Base-by-base conservation (phyloP, 148 eudicot species). In the Camellia granthamiana region DNA sequence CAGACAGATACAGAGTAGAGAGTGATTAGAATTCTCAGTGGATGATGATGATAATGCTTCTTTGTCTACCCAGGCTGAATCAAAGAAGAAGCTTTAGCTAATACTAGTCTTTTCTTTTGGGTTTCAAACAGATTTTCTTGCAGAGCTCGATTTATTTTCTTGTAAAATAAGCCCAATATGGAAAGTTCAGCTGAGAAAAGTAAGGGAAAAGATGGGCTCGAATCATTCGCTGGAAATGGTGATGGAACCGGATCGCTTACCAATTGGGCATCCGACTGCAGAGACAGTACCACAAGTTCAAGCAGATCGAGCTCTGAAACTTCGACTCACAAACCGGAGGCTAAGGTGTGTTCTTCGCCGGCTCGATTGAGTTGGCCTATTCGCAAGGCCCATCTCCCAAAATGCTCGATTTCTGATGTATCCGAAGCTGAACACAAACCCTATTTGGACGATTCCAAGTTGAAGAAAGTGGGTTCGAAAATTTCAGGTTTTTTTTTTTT, bases 301-400 rank as follows among this genome's bases (percentile, higher is more conserved):
- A 82, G 87, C 69, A 86, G 88, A 82, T 83, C 84, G 75, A 88
- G 92, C 78, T 80, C 80, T 60, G 88, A 86, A 64, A 73, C 61
- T 64, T 81, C 82, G 19, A 42, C 62, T 14, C 83, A 81, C 56
- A 81, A 66, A 19, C 14, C 74, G 6, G 59, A 78, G 65, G 74
- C 13, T 11, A 84, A 72, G 71, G 72, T 68, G 46, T 83, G 81
- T 51, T 84, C 90, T 72, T 82, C 91, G 4, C 84, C 88, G 70
- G 74, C 90, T 69, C 84, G 84, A 9, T 88, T 94, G 70, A 95
- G 95, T 54, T 92, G 98, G 98, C 97, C 97, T 0, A 90, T 92
- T 76, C 74, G 80, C 23, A 94, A 92, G 70, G 89, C 92, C 69
- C 87, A 79, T 41, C 41, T 80, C 65, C 76, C 81, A 21, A 84